Evolutionary conservation across 2,329 filamentous ascomycete species (phyloP), one percentile per base, ranked within the genome.

Genomic region (Coniochaeta ligniaria): DNA sequence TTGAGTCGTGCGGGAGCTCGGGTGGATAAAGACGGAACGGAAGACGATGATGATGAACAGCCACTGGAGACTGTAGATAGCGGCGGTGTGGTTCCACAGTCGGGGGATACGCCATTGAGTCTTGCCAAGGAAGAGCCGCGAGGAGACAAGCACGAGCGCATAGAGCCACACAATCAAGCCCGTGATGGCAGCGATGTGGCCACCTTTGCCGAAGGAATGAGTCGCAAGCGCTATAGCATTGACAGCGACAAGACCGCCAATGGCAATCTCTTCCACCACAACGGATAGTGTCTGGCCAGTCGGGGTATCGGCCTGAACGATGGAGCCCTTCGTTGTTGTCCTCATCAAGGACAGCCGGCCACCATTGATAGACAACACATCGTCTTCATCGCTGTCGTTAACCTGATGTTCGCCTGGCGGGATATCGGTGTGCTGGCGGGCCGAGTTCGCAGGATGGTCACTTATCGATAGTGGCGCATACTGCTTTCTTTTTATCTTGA

Each of bases 31-130:
- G 59, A 85, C 88, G 2, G 94, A 96, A 61, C 95, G 91, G 78
- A 98, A 95, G 6, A 94, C 75, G 66, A 92, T 78, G 26, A 94
- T 64, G 9, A 82, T 81, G 69, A 93, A 87, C 6, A 95, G 69
- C 92, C 94, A 99, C 72, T 93, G 88, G 59, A 87, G 78, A 60
- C 84, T 83, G 74, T 99, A 99, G 59, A 99, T 85, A 64, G 83
- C 76, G 22, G 92, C 90, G 0, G 95, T 98, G 74, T 99, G 95
- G 71, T 94, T 93, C 95, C 95, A 99, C 9, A 98, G 78, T 61
- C 83, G 81, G 9, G 89, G 88, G 16, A 95, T 72, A 73, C 73
- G 83, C 83, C 76, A 91, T 80, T 79, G 85, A 68, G 76, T 85
- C 75, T 78, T 85, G 73, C 73, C 88, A 75, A 80, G 85, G 75